phyloP scores from a whole-genome alignment of 192 early-diverging fungal genomes.

The Coemansia reversa region DNA sequence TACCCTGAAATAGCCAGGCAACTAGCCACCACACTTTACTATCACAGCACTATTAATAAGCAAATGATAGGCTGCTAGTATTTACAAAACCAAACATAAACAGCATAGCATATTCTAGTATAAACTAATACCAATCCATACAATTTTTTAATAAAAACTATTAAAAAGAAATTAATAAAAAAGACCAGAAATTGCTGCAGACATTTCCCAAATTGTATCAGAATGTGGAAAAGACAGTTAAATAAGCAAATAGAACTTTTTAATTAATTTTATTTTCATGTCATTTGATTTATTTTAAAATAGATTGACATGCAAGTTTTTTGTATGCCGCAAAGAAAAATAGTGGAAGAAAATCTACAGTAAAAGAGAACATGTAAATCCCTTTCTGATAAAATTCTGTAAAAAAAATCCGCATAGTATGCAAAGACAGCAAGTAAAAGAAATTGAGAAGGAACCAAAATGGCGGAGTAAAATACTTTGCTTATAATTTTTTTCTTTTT shows the following conservation, averaged over 20 bases:
- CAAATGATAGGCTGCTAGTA: too few species aligned
- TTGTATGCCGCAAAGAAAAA: neutral
- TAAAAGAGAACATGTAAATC: neutral
- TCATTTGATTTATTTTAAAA: neutral
- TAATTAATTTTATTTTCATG: neutral
- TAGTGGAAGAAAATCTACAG: neutral
- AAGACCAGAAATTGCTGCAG: too few species aligned
- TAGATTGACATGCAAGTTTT: neutral
- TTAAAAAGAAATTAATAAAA: too few species aligned
- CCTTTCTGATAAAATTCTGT: neutral
- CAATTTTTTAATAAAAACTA: too few species aligned
- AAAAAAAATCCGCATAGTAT: neutral
- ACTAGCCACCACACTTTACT: too few species aligned
- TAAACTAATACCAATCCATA: too few species aligned
- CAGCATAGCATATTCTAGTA: too few species aligned
- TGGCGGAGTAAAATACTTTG: neutral
- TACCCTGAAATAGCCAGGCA: too few species aligned
- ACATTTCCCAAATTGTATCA: neutral
- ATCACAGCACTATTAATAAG: too few species aligned
- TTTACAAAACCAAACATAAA: too few species aligned
- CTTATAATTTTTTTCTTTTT: neutral
- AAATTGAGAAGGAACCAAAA: neutral
- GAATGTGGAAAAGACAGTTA: too few species aligned
- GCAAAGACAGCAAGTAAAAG: neutral
- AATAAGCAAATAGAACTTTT: too few species aligned